Evolutionary conservation across 2,329 filamentous ascomycete genomes (phyloP), one percentile per base, ranked within the genome.

Genomic region (Cytospora chrysosperma): DNA sequence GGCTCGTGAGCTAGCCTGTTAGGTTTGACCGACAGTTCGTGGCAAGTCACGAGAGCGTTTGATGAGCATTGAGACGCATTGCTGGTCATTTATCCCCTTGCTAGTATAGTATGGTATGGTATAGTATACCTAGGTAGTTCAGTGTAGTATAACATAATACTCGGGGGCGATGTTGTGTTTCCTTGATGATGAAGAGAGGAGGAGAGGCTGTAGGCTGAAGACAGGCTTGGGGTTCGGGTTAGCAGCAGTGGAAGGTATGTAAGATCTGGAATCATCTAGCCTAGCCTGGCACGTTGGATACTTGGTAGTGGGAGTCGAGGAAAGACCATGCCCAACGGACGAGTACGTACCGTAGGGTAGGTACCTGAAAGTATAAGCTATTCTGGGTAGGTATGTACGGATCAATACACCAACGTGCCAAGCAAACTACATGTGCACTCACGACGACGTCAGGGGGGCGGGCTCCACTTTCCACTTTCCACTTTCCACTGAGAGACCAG

Each of bases 11-110:
- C 57, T 59, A 47, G 58, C 34, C 40, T 26, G n/a, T 26, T 61
- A 34, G n/a, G 50, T 49, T 40, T 54, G 37, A 55, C 37, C 34
- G 58, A 52, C 51, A 24, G 43, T 47, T 47, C 43, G 43, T 47
- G n/a, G 43, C 10, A 30, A 61, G 51, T 37, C 51, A 61, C 34
- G 50, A n/a, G 58, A 15, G n/a, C 43, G 8, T 24, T 12, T 47
- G n/a, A 6, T 24, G 43, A 47, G 21, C n/a, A 12, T 21, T 24
- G 43, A 47, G 43, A 47, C 19, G 43, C 43, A 47, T 47, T 24
- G 43, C n/a, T 47, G 43, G 24, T 47, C 43, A 21, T 9, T 24
- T n/a, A n/a, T 47, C 43, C 43, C n/a, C 6, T 24, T n/a, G 8
- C 37, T 40, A 40, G 37, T 30, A 30, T 30, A 30, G 28, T 9